Percentiles rank a stretch among this genome's conserved stretches.
phyloP scores from a whole-genome alignment of 441 rosid genomes.

The Hura crepitans region DNA sequence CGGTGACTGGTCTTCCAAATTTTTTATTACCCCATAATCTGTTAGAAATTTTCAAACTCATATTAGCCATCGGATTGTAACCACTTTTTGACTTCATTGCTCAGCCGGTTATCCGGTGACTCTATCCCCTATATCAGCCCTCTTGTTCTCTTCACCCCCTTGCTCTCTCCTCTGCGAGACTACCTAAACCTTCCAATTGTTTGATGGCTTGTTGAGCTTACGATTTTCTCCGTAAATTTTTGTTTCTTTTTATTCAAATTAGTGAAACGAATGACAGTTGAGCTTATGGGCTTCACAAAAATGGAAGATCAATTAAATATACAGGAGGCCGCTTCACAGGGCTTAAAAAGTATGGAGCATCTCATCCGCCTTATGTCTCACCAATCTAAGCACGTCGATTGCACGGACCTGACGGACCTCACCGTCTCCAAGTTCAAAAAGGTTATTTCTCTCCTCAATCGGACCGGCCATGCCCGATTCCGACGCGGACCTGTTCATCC shows the following conservation, averaged over 20 bases:
- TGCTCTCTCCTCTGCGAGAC: conserved; percentile 8
- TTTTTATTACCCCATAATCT: conserved; percentile 16
- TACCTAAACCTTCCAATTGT: neutral
- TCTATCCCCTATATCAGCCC: conserved; percentile 32
- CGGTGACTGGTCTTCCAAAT: conserved; percentile 7
- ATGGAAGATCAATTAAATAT: conserved; percentile 72
- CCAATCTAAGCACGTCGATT: conserved; percentile 43
- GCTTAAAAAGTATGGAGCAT: conserved; percentile 78
- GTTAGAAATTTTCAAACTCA: conserved; percentile 47
- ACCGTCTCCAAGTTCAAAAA: conserved; percentile 78
- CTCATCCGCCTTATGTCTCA: conserved; percentile 62
- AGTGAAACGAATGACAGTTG: conserved; percentile 46
- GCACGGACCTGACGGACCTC: conserved; percentile 55
- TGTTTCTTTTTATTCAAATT: neutral
- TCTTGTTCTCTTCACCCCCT: conserved; percentile 7
- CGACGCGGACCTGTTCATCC: conserved; percentile 66
- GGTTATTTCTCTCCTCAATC: conserved; percentile 65
- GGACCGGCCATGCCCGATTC: conserved; percentile 92
- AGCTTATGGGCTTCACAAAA: conserved; percentile 55
- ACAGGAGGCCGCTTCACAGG: conserved; percentile 81
- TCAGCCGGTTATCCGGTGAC: conserved; percentile 51
- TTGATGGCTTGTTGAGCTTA: conserved; percentile 28
- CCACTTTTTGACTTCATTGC: conserved; percentile 32
- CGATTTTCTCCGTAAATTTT: neutral
- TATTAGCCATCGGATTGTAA: conserved; percentile 48